Conservation (phyloP, 345 rosid species). For the Hevea brasiliensis region DNA sequence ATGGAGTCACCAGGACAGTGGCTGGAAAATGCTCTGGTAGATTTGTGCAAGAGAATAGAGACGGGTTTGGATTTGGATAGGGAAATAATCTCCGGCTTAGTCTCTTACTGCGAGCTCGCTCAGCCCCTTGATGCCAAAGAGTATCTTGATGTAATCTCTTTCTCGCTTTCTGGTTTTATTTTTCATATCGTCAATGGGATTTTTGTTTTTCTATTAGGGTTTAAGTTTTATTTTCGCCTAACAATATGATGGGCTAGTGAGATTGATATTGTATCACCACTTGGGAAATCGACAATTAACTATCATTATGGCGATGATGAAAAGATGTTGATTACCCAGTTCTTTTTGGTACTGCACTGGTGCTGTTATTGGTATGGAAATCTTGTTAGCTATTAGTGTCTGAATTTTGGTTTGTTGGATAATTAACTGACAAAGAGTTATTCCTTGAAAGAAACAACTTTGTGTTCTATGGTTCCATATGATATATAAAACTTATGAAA, state of each 20-base stretch:
- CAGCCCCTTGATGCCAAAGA: slow-evolving; percentile 91
- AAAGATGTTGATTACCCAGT: neutral
- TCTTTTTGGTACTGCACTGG: no score
- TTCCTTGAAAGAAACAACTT: no score
- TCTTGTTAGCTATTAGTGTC: neutral
- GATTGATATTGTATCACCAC: neutral
- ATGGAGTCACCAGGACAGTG: slow-evolving; percentile 76
- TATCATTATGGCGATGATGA: no score
- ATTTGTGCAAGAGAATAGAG: slow-evolving; percentile 57
- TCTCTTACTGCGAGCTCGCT: slow-evolving; percentile 90
- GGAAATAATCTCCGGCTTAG: slow-evolving; percentile 76
- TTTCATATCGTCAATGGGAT: neutral
- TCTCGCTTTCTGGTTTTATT: neutral
- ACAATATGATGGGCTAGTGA: neutral
- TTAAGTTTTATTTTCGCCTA: no score
- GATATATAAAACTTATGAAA: neutral
- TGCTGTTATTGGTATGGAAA: no score
- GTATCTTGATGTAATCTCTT: slow-evolving; percentile 71
- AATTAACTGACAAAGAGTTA: neutral
- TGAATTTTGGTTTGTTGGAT: neutral
- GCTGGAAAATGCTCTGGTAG: slow-evolving; percentile 74
- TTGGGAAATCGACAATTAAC: no score
- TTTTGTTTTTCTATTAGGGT: neutral
- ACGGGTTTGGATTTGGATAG: slow-evolving; percentile 73
- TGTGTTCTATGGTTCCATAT: neutral